Percentiles rank a stretch among this genome's conserved stretches.
Conservation (phyloP, 306 rosid genomes). For the Geum urbanum region DNA sequence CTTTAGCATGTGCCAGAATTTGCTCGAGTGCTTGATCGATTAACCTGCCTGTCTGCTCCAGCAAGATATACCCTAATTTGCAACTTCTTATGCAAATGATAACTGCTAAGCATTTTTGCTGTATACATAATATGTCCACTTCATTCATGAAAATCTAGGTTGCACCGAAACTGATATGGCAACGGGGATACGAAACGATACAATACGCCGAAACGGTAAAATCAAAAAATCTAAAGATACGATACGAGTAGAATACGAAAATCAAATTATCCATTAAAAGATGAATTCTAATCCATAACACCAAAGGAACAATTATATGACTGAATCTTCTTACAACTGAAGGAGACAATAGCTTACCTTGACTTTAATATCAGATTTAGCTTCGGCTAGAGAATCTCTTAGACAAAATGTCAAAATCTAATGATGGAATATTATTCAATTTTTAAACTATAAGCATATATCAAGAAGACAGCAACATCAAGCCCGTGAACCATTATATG, state of each 20-base stretch:
- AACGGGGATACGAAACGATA: too few relatives aligned
- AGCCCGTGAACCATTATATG: too few relatives aligned
- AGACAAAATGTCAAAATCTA: slow-evolving; percentile 18
- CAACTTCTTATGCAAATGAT: background rate
- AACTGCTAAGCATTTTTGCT: background rate
- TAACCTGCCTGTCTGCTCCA: slow-evolving; percentile 10
- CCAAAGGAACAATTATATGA: background rate
- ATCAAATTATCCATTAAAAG: too few relatives aligned
- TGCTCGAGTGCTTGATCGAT: background rate
- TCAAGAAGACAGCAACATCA: too few relatives aligned
- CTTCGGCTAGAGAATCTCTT: slow-evolving; percentile 81
- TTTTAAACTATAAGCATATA: too few relatives aligned
- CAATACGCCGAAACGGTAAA: too few relatives aligned
- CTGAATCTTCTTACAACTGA: background rate
- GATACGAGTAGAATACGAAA: too few relatives aligned
- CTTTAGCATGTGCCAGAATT: background rate
- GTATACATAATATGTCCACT: background rate
- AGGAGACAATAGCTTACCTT: slow-evolving; percentile 54
- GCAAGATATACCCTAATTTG: background rate
- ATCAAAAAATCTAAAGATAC: too few relatives aligned
- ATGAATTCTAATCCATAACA: background rate
- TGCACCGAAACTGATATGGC: too few relatives aligned
- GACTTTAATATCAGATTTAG: slow-evolving; percentile 82
- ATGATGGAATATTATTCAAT: too few relatives aligned
- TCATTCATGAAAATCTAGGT: background rate